Conservation (phyloP, 352 stramenopile species). For the Elongisporangium prolatum region DNA sequence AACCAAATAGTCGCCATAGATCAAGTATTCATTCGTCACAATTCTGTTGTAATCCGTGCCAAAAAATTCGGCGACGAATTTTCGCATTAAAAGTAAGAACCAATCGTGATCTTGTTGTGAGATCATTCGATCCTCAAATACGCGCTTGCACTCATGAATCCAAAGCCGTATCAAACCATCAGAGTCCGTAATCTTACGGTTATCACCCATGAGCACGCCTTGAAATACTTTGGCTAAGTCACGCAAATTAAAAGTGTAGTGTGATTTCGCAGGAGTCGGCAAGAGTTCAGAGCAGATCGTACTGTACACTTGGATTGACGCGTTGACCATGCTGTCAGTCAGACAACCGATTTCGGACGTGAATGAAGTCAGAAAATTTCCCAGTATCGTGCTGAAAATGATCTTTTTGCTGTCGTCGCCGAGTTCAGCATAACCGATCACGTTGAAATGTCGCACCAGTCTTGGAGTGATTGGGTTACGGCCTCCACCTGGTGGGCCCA, state of each 20-base stretch:
- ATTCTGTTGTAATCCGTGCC: constrained; percentile 79
- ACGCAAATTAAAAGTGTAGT: constrained; percentile 89
- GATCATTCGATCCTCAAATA: constrained; percentile 87
- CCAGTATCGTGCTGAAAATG: constrained; percentile 81
- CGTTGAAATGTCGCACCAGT: constrained; percentile 84
- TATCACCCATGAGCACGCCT: constrained; percentile 78
- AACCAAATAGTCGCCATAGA: constrained; percentile 93
- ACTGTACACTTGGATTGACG: constrained; percentile 82
- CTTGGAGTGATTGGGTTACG: constrained; percentile 76
- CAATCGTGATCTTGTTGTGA: constrained; percentile 66
- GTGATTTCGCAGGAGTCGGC: constrained; percentile 77
- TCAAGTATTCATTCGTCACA: constrained; percentile 45
- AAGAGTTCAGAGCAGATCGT: constrained; percentile 76
- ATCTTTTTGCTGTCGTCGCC: constrained; percentile 76
- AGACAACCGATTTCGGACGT: constrained; percentile 67
- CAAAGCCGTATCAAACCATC: constrained; percentile 73
- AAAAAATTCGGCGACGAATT: constrained; percentile 71
- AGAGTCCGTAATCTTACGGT: constrained; percentile 61
- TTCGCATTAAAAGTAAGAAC: constrained; percentile 41
- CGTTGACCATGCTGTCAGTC: constrained; percentile 53
- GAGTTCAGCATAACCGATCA: constrained; percentile 84
- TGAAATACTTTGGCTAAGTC: constrained; percentile 88
- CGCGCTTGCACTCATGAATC: constrained; percentile 83
- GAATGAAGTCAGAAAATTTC: constrained; percentile 67
- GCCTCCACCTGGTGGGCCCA: constrained; percentile 76